Base-by-base conservation (phyloP, 768 basidiomycete species). In the Leccinum subgranulosum region DNA sequence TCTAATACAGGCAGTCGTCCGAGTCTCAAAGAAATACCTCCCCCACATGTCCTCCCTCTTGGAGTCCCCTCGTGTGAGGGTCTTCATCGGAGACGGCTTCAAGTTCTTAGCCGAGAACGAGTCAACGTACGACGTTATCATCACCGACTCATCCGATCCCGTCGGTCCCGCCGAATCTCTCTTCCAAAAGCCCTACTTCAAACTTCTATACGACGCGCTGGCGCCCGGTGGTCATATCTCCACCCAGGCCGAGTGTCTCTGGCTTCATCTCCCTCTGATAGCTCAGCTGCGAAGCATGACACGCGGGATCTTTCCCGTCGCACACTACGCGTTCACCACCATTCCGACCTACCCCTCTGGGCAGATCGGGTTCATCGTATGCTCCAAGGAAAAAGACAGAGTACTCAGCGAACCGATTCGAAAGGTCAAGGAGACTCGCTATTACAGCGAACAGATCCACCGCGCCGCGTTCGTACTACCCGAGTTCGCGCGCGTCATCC, bases 291-390 rank as follows among this genome's bases (percentile, higher is more conserved):
- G 83, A 59, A 73, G 76, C 55, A 88, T 84, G 73, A 89, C 88
- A 43, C 77, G 82, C 55, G 75, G 76, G 48, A 75, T 97, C 59
- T 99, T 98, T 80, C 80, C 88, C 39, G 82, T 84, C 17, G 79
- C 86, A 41, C 88, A 93, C 68, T 99, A 97, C 71, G 97, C 94
- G 15, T 97, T 82, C 75, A 95, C 94, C 59, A 98, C 94, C 21
- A 95, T 98, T 63, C 96, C 96, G 1, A 97, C 95, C 15, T 99
- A 99, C 75, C 97, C 97, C 19, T 88, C 91, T n/a, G 97, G 97
- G 36, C 94, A 95, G 70, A 99, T 98, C 66, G 95, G 97, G 23
- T 95, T 95, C 76, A 81, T 95, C 63, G 79, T 98, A 48, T 92
- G 90, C 73, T 87, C 94, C 55, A 94, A 90, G 75, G 87, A 87